Conservation (phyloP, 2,329 filamentous ascomycete genomes). For the Phyllosticta citriasiana region DNA sequence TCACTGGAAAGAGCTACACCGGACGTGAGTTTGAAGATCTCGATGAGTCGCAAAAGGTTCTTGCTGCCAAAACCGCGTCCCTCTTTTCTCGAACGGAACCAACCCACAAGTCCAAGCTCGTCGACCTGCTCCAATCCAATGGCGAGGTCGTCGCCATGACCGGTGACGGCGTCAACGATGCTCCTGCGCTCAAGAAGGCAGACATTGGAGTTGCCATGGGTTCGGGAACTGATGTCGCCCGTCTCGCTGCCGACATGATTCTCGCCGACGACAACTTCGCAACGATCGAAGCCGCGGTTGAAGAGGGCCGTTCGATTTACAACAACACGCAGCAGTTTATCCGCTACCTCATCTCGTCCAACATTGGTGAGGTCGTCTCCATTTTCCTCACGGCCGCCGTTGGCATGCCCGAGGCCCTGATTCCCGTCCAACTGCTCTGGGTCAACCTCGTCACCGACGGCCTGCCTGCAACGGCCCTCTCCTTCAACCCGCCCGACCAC, state of each 20-base stretch:
- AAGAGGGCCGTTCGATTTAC: conserved; percentile 96
- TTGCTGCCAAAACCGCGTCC: conserved; percentile 75
- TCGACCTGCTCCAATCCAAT: conserved; percentile 86
- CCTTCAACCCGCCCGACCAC: conserved; percentile 97
- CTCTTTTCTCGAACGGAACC: conserved; percentile 96
- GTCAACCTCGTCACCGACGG: conserved; percentile 98
- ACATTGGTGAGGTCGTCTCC: conserved; percentile 97
- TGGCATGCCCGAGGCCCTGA: conserved; percentile 94
- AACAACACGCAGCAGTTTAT: conserved; percentile 99
- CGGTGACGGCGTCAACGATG: conserved; percentile 96
- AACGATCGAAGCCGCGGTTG: conserved; percentile 89
- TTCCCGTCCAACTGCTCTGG: conserved; percentile 96
- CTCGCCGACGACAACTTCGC: conserved; percentile 98
- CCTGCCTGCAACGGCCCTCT: conserved; percentile 88
- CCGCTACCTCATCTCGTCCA: conserved; percentile 95
- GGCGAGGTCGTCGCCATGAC: conserved; percentile 99
- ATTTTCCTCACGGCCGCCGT: conserved; percentile 95
- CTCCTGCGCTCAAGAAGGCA: conserved; percentile 93
- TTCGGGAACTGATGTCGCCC: conserved; percentile 92
- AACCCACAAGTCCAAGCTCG: conserved; percentile 91
- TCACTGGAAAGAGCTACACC: conserved; percentile 87
- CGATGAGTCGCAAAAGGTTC: conserved; percentile 65
- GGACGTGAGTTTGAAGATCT: conserved; percentile 90
- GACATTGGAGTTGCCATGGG: conserved; percentile 99
- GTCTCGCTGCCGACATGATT: conserved; percentile 96